Evolutionary conservation across 805 yeast species (phyloP).

Genomic region (Cyberlindnera meyerae): DNA sequence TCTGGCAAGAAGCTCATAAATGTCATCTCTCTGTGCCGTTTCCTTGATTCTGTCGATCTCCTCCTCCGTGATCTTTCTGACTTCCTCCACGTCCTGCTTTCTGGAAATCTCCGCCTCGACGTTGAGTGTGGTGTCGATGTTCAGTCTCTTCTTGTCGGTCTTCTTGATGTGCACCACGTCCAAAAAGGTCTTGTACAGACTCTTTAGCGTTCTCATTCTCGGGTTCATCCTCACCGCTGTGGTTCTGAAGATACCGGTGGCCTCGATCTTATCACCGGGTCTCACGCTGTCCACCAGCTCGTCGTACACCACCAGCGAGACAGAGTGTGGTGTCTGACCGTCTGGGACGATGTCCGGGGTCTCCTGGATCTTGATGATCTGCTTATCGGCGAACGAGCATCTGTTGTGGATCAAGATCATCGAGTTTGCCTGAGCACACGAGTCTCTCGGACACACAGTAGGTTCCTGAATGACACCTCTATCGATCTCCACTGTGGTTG

Average conservation of each 20-base stretch:
- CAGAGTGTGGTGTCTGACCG: constrained; percentile 97
- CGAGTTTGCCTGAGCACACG: constrained; percentile 76
- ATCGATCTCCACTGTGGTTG: constrained; percentile 86
- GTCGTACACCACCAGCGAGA: constrained; percentile 90
- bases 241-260: constrained; percentile 91
- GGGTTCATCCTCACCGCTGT: constrained; percentile 87
- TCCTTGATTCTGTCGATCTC: constrained; percentile 63
- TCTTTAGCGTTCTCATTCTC: constrained; percentile 75
- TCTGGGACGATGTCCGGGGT: constrained; percentile 96
- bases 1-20: constrained; percentile 81
- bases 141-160: constrained; percentile 75
- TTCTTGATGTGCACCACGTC: constrained; percentile 93
- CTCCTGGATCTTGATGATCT: constrained; percentile 89
- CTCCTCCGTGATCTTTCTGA: constrained; percentile 59
- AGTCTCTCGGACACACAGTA: constrained; percentile 82
- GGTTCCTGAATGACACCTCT: constrained; percentile 95
- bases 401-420: constrained; percentile 91
- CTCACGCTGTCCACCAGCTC: constrained; percentile 91
- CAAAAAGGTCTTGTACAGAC: constrained; percentile 83
- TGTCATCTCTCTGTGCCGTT: constrained; percentile 63
- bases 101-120: constrained; percentile 43
- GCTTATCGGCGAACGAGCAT: constrained; percentile 91
- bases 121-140: constrained; percentile 68
- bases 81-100: constrained; percentile 71
- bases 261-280: constrained; percentile 96